phyloP scores from a whole-genome alignment of 2,329 filamentous ascomycete genomes.

The Fusarium brevicatenulatum region DNA sequence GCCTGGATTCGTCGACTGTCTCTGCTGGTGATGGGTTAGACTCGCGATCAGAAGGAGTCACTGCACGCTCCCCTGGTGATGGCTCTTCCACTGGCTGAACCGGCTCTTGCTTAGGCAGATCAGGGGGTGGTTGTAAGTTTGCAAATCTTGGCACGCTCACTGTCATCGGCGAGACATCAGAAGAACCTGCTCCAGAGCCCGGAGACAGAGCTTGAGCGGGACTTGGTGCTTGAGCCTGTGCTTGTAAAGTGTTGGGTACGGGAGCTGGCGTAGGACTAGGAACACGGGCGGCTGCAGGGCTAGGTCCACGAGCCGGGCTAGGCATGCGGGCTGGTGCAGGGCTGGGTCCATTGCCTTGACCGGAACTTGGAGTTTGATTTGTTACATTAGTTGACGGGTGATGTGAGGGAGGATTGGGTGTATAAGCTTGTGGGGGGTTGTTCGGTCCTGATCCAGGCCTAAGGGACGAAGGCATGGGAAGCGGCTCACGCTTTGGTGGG shows the following conservation, averaged over 20 bases:
- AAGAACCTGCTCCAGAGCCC: slow-evolving; percentile 32
- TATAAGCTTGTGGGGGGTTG: background rate
- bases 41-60: slow-evolving; percentile 33
- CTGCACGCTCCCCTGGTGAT: slow-evolving; percentile 16
- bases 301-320: slow-evolving; percentile 3
- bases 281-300: slow-evolving; percentile 8
- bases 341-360: background rate
- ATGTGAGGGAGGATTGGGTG: background rate
- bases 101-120: slow-evolving; percentile 29
- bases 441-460: slow-evolving; percentile 13
- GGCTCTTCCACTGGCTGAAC: slow-evolving; percentile 14
- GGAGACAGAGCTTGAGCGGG: slow-evolving; percentile 11
- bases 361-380: background rate
- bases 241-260: slow-evolving; percentile 5
- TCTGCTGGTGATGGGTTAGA: slow-evolving; percentile 17
- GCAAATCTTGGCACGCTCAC: slow-evolving; percentile 36
- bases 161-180: slow-evolving; percentile 39
- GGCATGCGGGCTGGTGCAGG: slow-evolving; percentile 2
- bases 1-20: slow-evolving; percentile 27
- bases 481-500: slow-evolving; percentile 29
- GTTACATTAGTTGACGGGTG: background rate
- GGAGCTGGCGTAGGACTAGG: slow-evolving; percentile 6
- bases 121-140: slow-evolving; percentile 30
- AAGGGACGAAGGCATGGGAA: slow-evolving; percentile 32
- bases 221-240: slow-evolving; percentile 6